phyloP scores from a whole-genome alignment of 257 asterid genomes.

The Parsonsia alboflavescens region DNA sequence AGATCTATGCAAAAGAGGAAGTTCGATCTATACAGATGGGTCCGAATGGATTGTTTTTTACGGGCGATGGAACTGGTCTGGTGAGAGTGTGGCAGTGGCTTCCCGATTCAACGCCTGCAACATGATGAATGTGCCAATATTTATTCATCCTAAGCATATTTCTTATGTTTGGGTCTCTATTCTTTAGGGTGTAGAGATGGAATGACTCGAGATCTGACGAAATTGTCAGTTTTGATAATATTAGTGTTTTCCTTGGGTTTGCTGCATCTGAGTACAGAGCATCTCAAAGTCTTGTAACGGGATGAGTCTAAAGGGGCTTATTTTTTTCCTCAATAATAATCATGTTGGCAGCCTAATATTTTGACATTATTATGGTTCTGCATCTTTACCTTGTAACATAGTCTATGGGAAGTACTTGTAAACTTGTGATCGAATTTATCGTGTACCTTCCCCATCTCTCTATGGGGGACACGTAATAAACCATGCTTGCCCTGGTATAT shows the following conservation, averaged over 20 bases:
- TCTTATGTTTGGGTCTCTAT: constrained; percentile 1
- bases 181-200: constrained; percentile 1
- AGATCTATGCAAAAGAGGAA: constrained; percentile 69
- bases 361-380: not conserved
- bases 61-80: constrained; percentile 90
- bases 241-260: not conserved
- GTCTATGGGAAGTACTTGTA: not conserved
- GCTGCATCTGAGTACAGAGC: constrained; percentile 2
- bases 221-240: constrained; percentile 21
- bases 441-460: not conserved
- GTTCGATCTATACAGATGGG: constrained; percentile 79
- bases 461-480: not conserved
- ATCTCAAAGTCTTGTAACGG: constrained; percentile 4
- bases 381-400: not conserved
- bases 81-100: constrained; percentile 91
- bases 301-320: not conserved
- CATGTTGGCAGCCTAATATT: not conserved
- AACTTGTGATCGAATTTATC: not conserved
- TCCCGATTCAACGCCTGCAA: constrained; percentile 36
- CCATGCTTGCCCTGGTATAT: not conserved
- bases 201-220: not conserved
- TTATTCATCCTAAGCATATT: not conserved
- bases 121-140: not conserved
- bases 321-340: not conserved
- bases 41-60: constrained; percentile 81